Percentiles rank a stretch among this genome's conserved stretches.
Conservation (phyloP, 345 rosid species). For the Brassica cretica region DNA sequence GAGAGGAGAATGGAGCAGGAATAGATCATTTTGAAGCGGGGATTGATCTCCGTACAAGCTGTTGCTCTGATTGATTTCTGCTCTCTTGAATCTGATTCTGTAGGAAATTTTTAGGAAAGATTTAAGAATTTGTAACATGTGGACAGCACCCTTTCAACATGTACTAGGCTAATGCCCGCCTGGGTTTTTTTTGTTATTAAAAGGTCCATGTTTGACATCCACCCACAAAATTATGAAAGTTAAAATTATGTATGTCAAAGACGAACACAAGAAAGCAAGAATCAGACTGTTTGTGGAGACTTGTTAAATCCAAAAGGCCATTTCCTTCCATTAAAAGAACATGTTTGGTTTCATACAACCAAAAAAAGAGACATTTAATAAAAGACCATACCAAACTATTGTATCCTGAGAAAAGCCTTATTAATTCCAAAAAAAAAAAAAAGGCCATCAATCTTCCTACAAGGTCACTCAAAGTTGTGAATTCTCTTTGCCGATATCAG, state of each 20-base stretch:
- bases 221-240: not conserved
- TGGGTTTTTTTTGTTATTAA: not conserved
- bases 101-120: not conserved
- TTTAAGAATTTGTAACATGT: constrained; percentile 3
- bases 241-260: not conserved
- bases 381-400: not conserved
- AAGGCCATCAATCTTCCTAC: no score
- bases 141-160: not conserved
- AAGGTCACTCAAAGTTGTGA: constrained; percentile 47
- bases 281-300: not conserved
- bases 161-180: not conserved
- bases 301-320: not conserved
- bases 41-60: constrained; percentile 49
- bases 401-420: not conserved
- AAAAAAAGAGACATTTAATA: not conserved
- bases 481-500: constrained; percentile 60
- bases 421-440: not conserved
- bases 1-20: constrained; percentile 39
- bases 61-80: constrained; percentile 20
- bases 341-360: not conserved
- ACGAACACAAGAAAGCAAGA: not conserved
- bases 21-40: constrained; percentile 82
- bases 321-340: not conserved
- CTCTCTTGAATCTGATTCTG: constrained; percentile 9
- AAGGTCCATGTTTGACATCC: not conserved